phyloP scores from a whole-genome alignment of 306 rosid species.

The Cucumis cinereus region DNA sequence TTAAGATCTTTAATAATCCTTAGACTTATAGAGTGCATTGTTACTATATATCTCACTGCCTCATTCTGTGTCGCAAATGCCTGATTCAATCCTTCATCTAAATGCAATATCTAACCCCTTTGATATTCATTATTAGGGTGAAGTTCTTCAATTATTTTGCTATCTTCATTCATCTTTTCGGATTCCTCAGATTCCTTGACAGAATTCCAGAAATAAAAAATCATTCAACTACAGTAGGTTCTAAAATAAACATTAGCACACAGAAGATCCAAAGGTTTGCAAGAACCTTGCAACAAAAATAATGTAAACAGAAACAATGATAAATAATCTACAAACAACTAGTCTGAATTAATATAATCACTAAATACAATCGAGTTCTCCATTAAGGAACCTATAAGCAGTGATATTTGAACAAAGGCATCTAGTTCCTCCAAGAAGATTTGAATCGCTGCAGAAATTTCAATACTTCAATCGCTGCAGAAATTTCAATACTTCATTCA shows the following conservation, averaged over 20 bases:
- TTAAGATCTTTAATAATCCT: constrained; percentile 64
- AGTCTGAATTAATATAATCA: not conserved
- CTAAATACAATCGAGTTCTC: not conserved
- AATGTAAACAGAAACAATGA: not conserved
- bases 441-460: not conserved
- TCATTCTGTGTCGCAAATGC: constrained; percentile 58
- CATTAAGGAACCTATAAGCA: not conserved
- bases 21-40: constrained; percentile 50
- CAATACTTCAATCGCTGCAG: not conserved
- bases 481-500: no score
- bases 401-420: not conserved
- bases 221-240: not conserved
- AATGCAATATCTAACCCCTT: constrained; percentile 42
- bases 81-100: constrained; percentile 72
- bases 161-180: constrained; percentile 95
- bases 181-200: constrained; percentile 86
- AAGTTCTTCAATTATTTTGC: constrained; percentile 72
- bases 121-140: constrained; percentile 47
- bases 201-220: constrained; percentile 11
- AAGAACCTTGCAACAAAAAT: not conserved
- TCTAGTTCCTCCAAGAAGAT: not conserved
- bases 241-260: not conserved
- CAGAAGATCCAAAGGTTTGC: constrained; percentile 1
- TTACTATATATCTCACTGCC: constrained; percentile 31
- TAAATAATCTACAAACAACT: not conserved